phyloP scores from a whole-genome alignment of 108 stramenopile genomes.

The Pseudonitzschia delicatissima region DNA sequence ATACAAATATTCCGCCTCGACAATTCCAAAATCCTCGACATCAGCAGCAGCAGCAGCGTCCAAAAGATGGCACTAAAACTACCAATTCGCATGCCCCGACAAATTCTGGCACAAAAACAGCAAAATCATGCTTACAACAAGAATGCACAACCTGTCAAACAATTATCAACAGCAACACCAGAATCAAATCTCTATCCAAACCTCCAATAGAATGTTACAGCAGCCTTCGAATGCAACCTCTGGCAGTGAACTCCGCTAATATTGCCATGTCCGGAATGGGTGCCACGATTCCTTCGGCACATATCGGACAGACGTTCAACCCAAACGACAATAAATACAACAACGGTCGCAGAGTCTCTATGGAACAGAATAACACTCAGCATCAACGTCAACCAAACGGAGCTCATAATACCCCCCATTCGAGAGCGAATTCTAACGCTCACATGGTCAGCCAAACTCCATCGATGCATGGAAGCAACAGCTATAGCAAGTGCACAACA shows the following conservation, averaged over 20 bases:
- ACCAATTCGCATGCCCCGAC: no score
- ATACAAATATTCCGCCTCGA: neutral
- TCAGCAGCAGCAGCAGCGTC: neutral
- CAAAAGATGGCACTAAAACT: neutral
- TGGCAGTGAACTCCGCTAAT: neutral
- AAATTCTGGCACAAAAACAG: no score
- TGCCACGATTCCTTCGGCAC: no score
- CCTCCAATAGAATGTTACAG: no score
- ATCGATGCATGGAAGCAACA: neutral
- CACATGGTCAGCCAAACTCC: neutral
- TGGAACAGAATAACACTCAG: neutral
- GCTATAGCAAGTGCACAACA: neutral
- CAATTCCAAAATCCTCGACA: neutral
- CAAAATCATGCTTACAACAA: no score
- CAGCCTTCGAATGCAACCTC: no score
- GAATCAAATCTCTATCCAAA: no score
- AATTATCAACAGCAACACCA: no score
- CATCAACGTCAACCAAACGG: neutral
- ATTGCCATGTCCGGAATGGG: neutral
- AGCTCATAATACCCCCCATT: neutral
- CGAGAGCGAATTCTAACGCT: neutral
- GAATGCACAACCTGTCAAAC: no score
- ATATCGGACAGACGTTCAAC: neutral
- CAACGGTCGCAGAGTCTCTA: neutral
- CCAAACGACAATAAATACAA: neutral